Evolutionary conservation across 257 asterid genomes (phyloP).

Genomic region (Salvia hispanica): DNA sequence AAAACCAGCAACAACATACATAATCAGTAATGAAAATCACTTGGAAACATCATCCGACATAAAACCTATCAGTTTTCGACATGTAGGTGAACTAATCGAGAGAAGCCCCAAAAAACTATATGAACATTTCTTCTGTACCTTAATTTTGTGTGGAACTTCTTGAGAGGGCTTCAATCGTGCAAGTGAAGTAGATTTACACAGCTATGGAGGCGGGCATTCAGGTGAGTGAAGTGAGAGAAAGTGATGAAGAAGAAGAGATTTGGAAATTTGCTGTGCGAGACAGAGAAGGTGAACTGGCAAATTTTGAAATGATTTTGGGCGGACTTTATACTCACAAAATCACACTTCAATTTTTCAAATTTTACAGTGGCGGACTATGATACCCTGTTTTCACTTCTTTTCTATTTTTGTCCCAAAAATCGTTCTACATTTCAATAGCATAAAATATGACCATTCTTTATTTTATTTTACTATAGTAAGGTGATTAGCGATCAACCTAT

Average conservation of each 20-base stretch:
- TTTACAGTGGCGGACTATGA: background rate
- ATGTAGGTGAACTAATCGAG: background rate
- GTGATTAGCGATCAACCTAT: too few relatives aligned
- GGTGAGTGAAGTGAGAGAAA: slow-evolving; percentile 18
- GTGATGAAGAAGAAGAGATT: background rate
- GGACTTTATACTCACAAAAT: slow-evolving; percentile 38
- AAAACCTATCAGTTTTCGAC: slow-evolving; percentile 4
- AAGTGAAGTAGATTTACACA: slow-evolving; percentile 1
- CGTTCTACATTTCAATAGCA: too few relatives aligned
- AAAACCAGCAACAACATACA: background rate
- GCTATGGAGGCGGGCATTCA: slow-evolving; percentile 21
- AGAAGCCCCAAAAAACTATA: background rate
- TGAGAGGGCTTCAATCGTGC: slow-evolving; percentile 21
- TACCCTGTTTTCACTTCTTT: slow-evolving; percentile 14
- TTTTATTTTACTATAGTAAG: too few relatives aligned
- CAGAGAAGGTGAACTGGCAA: slow-evolving; percentile 52
- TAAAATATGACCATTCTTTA: too few relatives aligned
- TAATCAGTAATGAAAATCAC: background rate
- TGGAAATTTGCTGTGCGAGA: background rate
- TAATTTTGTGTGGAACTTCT: background rate
- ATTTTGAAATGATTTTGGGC: slow-evolving; percentile 51
- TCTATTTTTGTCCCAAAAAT: background rate
- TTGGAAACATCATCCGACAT: background rate
- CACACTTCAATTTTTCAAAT: slow-evolving; percentile 12
- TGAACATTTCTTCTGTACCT: slow-evolving; percentile 25